phyloP scores from a whole-genome alignment of 345 rosid species.

The Corchorus capsularis region DNA sequence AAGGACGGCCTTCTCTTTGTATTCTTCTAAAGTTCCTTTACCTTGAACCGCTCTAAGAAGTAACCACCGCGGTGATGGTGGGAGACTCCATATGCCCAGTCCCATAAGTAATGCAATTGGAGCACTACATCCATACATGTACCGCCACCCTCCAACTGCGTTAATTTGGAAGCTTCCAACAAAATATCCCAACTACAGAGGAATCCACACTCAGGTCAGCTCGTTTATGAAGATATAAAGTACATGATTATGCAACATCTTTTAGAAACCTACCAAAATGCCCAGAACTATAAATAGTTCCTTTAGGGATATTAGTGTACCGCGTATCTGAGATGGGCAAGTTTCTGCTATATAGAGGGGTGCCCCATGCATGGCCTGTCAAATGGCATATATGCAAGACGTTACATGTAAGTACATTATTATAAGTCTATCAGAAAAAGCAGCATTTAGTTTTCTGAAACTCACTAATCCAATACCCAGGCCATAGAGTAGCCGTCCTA shows the following conservation, averaged over 20 bases:
- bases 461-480: constrained; percentile 91
- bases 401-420: constrained; percentile 4
- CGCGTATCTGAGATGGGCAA: constrained; percentile 95
- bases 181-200: constrained; percentile 75
- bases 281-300: constrained; percentile 93
- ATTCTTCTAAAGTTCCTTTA: constrained; percentile 67
- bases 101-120: constrained; percentile 83
- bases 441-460: constrained; percentile 21
- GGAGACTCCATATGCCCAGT: constrained; percentile 88
- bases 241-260: background rate
- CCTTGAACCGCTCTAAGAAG: constrained; percentile 91
- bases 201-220: constrained; percentile 4
- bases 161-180: constrained; percentile 83
- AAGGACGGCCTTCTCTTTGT: constrained; percentile 75
- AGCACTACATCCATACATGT: constrained; percentile 79
- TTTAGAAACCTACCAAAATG: constrained; percentile 64
- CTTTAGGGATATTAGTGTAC: constrained; percentile 88
- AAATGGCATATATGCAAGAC: constrained; percentile 19
- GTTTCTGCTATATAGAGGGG: constrained; percentile 98
- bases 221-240: constrained; percentile 15
- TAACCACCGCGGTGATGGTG: constrained; percentile 97
- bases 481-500: constrained; percentile 85
- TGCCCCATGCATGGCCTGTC: constrained; percentile 98
- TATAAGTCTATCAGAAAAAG: constrained; percentile 12
- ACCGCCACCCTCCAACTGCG: constrained; percentile 93